Evolutionary conservation across 257 asterid genomes (phyloP).

Genomic region (Solanum neorickii): DNA sequence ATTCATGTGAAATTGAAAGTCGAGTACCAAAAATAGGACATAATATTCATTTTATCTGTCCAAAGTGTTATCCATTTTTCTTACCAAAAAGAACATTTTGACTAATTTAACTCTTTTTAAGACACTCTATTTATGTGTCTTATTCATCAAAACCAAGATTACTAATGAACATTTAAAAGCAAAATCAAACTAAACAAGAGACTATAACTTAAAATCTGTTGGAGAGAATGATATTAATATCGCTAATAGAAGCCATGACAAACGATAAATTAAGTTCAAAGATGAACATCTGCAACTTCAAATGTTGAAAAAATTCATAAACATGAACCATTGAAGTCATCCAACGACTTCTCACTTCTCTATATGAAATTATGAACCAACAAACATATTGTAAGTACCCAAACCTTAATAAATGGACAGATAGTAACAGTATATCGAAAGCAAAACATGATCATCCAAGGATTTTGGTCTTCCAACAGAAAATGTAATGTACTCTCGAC

Average conservation of each 20-base stretch:
- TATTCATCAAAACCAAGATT: neutral
- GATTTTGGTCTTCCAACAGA: neutral
- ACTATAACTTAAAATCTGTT: neutral
- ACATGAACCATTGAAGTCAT: neutral
- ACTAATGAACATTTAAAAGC: neutral
- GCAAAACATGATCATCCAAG: neutral
- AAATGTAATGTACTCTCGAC: neutral
- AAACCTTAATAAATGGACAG: neutral
- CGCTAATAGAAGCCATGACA: neutral
- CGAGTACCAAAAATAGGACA: neutral
- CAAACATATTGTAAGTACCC: neutral
- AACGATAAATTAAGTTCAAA: neutral
- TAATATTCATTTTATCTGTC: neutral
- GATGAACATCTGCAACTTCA: neutral
- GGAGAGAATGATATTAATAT: neutral
- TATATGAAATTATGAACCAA: neutral
- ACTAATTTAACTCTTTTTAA: too few species aligned
- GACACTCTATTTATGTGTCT: neutral
- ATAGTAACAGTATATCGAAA: neutral
- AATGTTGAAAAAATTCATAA: neutral
- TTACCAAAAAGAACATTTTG: too few species aligned
- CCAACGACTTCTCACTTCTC: neutral
- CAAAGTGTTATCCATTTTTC: neutral
- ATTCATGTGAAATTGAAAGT: too few species aligned
- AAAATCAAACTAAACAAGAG: neutral